Conservation (phyloP, 2,329 filamentous ascomycete species). For the Meredithiella fracta region DNA sequence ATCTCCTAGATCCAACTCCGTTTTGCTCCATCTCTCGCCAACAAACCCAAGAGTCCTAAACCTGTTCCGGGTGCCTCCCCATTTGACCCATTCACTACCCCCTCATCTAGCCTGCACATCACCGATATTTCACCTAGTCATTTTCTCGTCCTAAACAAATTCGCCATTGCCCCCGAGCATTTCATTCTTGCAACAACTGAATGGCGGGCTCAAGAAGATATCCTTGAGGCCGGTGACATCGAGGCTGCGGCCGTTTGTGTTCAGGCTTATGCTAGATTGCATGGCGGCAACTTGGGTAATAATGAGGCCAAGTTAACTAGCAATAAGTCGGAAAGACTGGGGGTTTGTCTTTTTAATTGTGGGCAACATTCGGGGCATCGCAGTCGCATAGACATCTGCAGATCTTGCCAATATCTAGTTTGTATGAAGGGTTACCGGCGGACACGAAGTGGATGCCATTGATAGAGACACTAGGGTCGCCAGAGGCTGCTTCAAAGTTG, state of each 20-base stretch:
- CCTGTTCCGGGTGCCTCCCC: slow-evolving; percentile 19
- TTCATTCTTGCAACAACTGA: slow-evolving; percentile 53
- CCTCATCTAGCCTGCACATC: slow-evolving; percentile 35
- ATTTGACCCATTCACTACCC: slow-evolving; percentile 48
- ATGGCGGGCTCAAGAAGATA: slow-evolving; percentile 47
- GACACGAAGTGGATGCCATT: slow-evolving; percentile 32
- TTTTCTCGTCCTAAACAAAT: slow-evolving; percentile 58
- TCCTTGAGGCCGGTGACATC: slow-evolving; percentile 45
- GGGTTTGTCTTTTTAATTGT: slow-evolving; percentile 54
- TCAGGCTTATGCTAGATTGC: slow-evolving; percentile 31
- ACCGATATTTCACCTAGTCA: slow-evolving; percentile 36
- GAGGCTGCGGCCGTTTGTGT: slow-evolving; percentile 46
- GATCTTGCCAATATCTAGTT: slow-evolving; percentile 47
- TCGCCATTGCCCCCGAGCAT: slow-evolving; percentile 52
- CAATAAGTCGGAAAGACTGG: slow-evolving; percentile 18
- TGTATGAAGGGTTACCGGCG: slow-evolving; percentile 35
- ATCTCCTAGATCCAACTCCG: slow-evolving; percentile 49
- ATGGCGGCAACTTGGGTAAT: slow-evolving; percentile 16
- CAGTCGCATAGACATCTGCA: slow-evolving; percentile 59
- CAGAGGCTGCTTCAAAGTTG: slow-evolving; percentile 15
- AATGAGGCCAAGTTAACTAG: slow-evolving; percentile 3
- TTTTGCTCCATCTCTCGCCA: slow-evolving; percentile 50
- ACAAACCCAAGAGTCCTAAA: slow-evolving; percentile 39
- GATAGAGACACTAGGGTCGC: slow-evolving; percentile 24
- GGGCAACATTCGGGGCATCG: slow-evolving; percentile 50